Base-by-base conservation (phyloP, 139 green algal genomes). In the Gonium pectorale region DNA sequence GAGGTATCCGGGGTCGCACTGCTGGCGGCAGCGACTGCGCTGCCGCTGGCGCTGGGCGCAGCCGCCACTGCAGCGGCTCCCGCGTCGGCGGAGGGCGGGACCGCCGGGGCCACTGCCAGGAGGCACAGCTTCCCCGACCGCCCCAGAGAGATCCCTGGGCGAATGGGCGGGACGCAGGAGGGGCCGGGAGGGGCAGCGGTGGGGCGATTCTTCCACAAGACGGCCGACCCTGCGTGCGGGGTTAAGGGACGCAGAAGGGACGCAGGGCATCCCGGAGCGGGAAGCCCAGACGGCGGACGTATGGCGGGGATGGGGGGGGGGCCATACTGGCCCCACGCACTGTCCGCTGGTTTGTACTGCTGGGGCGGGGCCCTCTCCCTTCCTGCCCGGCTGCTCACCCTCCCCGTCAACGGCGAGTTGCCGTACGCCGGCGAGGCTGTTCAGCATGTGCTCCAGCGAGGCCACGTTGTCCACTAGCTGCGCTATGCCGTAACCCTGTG, bases 401-500 rank as follows among this genome's bases (percentile, higher is more conserved):
- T 81, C 73, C 0, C 38, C 54, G 73, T 81, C 73, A 9, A 81
- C 2, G 1, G 73, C 73, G 3, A 81, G 26, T 29, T 69, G 54
- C 40, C 37, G 49, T 26, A 38, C 54, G 8, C 37, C 29, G 0
- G 54, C 21, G 0, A 81, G 40, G 35, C 54, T 51, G 37, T 11
- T 52, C 31, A 81, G 54, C 73, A 81, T 81, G 54, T 52, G 27
- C 56, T 81, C 73, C 54, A 81, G 38, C 24, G 73, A 56, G 3
- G 27, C 38, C 27, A 81, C 5, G 24, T 40, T 43, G n/a, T 81
- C 73, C 5, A 81, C 73, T 7, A 81, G 4, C 29, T 81, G 73
- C 4, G 73, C 73, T 40, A 81, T 81, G 35, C 73, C 73, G n/a
- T 81, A 81, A 31, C 54, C 73, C 73, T 81, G 73, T 6, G 22